Conservation (phyloP, 1,139 yeast species). For the Debaryomyces sp. region DNA sequence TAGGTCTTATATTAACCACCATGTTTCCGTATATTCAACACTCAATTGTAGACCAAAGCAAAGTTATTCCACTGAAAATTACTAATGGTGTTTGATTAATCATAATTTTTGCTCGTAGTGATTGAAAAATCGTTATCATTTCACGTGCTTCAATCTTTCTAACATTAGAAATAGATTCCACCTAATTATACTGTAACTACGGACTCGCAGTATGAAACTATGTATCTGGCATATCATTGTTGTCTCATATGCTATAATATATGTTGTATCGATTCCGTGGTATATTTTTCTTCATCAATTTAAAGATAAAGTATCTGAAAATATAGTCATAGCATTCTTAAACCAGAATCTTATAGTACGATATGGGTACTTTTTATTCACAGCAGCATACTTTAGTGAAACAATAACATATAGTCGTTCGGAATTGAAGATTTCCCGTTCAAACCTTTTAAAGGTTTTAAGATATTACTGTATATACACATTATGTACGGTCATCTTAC, state of each 20-base stretch:
- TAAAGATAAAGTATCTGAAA: slow-evolving; percentile 14
- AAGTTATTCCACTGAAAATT: not conserved
- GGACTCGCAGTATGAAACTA: not conserved
- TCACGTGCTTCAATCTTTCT: slow-evolving; percentile 6
- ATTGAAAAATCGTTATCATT: slow-evolving; percentile 7
- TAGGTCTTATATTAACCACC: not conserved
- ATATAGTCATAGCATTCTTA: slow-evolving; percentile 18
- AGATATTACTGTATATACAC: slow-evolving; percentile 20
- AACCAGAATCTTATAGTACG: slow-evolving; percentile 25
- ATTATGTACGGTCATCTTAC: slow-evolving; percentile 19
- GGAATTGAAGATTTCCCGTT: not conserved
- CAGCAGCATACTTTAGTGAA: slow-evolving; percentile 17
- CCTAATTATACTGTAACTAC: not conserved
- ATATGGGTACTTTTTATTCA: slow-evolving; percentile 34
- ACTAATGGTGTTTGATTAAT: not conserved
- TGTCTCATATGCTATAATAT: slow-evolving; percentile 18
- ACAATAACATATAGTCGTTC: not conserved
- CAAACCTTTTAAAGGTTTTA: slow-evolving; percentile 8
- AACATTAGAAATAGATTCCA: not conserved
- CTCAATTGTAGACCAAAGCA: not conserved
- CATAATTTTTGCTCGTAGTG: not conserved
- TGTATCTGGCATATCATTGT: slow-evolving; percentile 11
- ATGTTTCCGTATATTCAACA: not conserved
- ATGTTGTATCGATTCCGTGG: slow-evolving; percentile 21
- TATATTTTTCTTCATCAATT: slow-evolving; percentile 16